Percentiles rank a stretch among this genome's conserved stretches.
Conservation (phyloP, 2,329 filamentous ascomycete genomes). For the Mycocentrospora acerina region DNA sequence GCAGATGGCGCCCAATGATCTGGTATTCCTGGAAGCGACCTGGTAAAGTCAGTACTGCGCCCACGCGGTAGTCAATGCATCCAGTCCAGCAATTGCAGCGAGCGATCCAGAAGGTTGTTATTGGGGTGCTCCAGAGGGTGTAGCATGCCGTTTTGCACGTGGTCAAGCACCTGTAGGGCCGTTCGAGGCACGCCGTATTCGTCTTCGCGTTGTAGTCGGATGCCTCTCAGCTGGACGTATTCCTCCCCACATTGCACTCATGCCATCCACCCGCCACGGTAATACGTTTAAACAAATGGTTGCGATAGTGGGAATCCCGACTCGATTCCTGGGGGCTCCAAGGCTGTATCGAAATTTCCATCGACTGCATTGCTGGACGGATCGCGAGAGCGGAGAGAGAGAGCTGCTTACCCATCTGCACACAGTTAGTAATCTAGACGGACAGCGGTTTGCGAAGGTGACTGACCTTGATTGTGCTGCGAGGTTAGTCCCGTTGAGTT, state of each 20-base stretch:
- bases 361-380: slow-evolving; percentile 37
- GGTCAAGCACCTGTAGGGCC: too few species aligned
- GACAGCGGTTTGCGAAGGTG: slow-evolving; percentile 3
- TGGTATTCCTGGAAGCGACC: slow-evolving; percentile 99
- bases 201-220: too few species aligned
- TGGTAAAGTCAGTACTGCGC: slow-evolving; percentile 49
- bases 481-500: slow-evolving; percentile 44
- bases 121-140: too few species aligned
- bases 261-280: background rate
- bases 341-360: slow-evolving; percentile 22
- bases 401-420: slow-evolving; percentile 63
- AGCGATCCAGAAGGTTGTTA: background rate
- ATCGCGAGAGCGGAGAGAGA: slow-evolving; percentile 19
- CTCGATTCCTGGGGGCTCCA: slow-evolving; percentile 16
- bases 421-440: slow-evolving; percentile 31
- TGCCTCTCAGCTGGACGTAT: too few species aligned
- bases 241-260: background rate
- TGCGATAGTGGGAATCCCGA: slow-evolving; percentile 4
- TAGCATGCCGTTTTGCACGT: too few species aligned
- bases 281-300: background rate
- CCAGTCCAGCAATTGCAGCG: slow-evolving; percentile 34
- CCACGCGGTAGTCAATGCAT: slow-evolving; percentile 5
- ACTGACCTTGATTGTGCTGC: slow-evolving; percentile 58
- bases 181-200: too few species aligned
- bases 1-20: slow-evolving; percentile 99